phyloP scores from a whole-genome alignment of 192 early-diverging fungal species.

The Podila epigama region DNA sequence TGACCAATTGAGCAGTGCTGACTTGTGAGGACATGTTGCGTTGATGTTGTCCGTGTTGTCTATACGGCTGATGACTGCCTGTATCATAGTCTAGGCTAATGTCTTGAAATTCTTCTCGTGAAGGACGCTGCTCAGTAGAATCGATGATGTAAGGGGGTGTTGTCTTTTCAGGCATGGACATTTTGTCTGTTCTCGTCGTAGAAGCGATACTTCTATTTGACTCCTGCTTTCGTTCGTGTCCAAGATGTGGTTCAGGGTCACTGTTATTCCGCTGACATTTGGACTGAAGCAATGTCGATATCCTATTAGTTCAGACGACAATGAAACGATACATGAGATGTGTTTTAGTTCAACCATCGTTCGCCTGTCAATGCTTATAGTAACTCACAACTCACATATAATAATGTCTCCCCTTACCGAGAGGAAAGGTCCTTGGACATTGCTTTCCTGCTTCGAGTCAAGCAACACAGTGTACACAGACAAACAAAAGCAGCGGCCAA shows the following conservation, averaged over 20 bases:
- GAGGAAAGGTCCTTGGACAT: conserved; percentile 24
- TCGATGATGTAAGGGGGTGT: background rate
- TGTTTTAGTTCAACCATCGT: too few relatives aligned
- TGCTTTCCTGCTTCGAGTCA: conserved; percentile 10
- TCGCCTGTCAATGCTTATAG: too few relatives aligned
- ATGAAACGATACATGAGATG: too few relatives aligned
- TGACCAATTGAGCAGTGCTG: too few relatives aligned
- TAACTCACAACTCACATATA: background rate
- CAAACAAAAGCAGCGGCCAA: background rate
- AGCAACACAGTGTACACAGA: conserved; percentile 10
- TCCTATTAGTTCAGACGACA: background rate
- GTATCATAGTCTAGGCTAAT: background rate
- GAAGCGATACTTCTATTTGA: background rate
- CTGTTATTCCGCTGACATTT: background rate
- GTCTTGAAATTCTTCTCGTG: background rate
- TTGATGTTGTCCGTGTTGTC: background rate
- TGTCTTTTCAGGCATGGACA: background rate
- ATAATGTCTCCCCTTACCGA: conserved; percentile 3
- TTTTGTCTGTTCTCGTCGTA: too few relatives aligned
- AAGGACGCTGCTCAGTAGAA: background rate
- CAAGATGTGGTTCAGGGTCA: background rate
- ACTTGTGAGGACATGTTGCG: background rate
- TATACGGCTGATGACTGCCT: background rate
- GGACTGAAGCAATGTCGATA: background rate
- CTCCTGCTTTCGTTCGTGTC: background rate